Percentiles rank a stretch among this genome's conserved stretches.
Evolutionary conservation across 2,329 filamentous ascomycete species (phyloP).

Genomic region (Mycocentrospora acerina): DNA sequence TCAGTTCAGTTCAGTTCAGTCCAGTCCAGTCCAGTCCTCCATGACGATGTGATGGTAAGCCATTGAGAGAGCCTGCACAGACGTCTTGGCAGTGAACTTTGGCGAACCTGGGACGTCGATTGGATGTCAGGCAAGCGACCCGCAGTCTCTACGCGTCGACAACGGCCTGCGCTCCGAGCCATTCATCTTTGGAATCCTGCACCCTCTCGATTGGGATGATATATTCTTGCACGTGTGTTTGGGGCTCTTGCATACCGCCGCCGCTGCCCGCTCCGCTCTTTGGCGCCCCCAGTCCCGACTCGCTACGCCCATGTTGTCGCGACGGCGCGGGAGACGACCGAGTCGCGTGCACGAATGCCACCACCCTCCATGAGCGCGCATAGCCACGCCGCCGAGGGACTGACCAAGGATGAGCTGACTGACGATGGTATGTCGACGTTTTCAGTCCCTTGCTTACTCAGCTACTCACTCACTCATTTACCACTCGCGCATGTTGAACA

Average conservation of each 20-base stretch:
- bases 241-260: conserved; percentile 6
- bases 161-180: no score
- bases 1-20: no score
- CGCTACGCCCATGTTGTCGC: conserved; percentile 43
- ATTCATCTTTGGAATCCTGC: conserved; percentile 3
- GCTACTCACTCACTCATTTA: neutral
- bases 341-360: conserved; percentile 46
- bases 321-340: conserved; percentile 41
- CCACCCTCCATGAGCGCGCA: conserved; percentile 40
- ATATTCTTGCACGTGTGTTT: conserved; percentile 12
- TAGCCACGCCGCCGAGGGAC: conserved; percentile 41
- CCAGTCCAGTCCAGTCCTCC: no score
- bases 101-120: no score
- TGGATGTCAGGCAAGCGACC: no score
- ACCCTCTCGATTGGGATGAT: conserved; percentile 28
- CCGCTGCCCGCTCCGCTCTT: conserved; percentile 1
- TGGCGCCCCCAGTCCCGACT: conserved; percentile 4
- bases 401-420: conserved; percentile 38
- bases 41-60: no score
- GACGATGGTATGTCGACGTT: conserved; percentile 43
- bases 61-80: no score
- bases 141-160: no score
- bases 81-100: conserved; percentile 6
- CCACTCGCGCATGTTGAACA: no score
- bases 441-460: no score